Evolutionary conservation across 2,329 filamentous ascomycete genomes (phyloP), one percentile per base, ranked within the genome.

Genomic region (Bipolaris zeicola): DNA sequence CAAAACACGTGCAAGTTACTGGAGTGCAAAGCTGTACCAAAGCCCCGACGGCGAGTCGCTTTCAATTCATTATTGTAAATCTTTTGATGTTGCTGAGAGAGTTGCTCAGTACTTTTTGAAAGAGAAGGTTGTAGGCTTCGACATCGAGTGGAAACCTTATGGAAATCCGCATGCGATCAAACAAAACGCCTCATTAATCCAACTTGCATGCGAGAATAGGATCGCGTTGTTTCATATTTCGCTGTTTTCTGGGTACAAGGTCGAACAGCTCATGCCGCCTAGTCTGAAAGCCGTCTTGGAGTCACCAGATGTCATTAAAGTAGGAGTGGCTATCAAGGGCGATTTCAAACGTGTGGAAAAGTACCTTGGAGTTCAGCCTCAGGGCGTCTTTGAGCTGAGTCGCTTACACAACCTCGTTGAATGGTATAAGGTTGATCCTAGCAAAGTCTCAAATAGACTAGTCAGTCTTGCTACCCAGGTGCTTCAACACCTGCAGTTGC

Each of bases 181-280:
- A 0, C 92, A 96, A 73, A 92, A 92, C 61, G 85, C 93, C 7
- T 95, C 91, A 0, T 77, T 96, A 45, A 88, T 96, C 39, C 93
- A 97, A 74, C 76, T 97, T 16, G 91, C 93, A 3, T 91, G 87
- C 60, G 85, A 90, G 38, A 85, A 88, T 61, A 87, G 87, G 3
- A 89, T 97, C 47, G 91, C 84, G 0, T 82, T 97, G 0, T 94
- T 96, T 64, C 93, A 97, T 62, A 72, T 96, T 38, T 89, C 91
- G 11, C 54, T 68, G 2, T 75, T 72, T 49, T 50, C 67, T 16
- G 79, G 77, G 4, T 72, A 69, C 5, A 74, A 69, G 3, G 57
- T 66, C 2, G 70, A 78, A n/a, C 82, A 88, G 43, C 79, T 94
- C 16, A 81, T 93, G 31, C 82, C 88, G 0, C 89, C 90, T 0